phyloP scores from a whole-genome alignment of 1,139 yeast genomes.

The Saccharomyces hybrid region DNA sequence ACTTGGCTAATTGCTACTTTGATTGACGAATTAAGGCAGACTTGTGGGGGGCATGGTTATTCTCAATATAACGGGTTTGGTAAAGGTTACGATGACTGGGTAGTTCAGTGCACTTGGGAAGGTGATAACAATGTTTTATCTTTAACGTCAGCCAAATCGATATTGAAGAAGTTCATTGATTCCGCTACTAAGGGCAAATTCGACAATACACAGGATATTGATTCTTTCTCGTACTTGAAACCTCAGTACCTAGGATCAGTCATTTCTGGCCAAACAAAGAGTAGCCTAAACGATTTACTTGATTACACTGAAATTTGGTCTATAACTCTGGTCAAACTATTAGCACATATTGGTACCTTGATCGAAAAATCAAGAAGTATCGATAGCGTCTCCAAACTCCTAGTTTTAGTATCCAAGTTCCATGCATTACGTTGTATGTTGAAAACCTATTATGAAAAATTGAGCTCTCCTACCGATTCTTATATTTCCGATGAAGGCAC shows the following conservation, averaged over 20 bases:
- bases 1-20: constrained; percentile 78
- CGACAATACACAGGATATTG: constrained; percentile 35
- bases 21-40: constrained; percentile 84
- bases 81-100: constrained; percentile 85
- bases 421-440: constrained; percentile 51
- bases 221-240: constrained; percentile 39
- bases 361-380: constrained; percentile 42
- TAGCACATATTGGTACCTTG: constrained; percentile 41
- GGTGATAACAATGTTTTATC: constrained; percentile 89
- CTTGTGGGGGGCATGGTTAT: constrained; percentile 97
- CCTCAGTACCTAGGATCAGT: constrained; percentile 24
- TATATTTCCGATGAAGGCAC: constrained; percentile 29
- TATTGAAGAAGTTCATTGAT: constrained; percentile 47
- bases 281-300: constrained; percentile 32
- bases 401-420: constrained; percentile 53
- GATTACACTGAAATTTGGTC: constrained; percentile 40
- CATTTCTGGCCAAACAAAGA: constrained; percentile 27
- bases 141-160: constrained; percentile 73
- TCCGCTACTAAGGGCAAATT: constrained; percentile 34
- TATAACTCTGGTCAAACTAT: constrained; percentile 41
- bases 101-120: constrained; percentile 96
- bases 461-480: constrained; percentile 21
- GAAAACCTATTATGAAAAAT: constrained; percentile 27
- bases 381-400: constrained; percentile 53
- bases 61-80: constrained; percentile 87